Base-by-base conservation (phyloP, 192 early-diverging fungal genomes). In the Kickxella alabastrina region DNA sequence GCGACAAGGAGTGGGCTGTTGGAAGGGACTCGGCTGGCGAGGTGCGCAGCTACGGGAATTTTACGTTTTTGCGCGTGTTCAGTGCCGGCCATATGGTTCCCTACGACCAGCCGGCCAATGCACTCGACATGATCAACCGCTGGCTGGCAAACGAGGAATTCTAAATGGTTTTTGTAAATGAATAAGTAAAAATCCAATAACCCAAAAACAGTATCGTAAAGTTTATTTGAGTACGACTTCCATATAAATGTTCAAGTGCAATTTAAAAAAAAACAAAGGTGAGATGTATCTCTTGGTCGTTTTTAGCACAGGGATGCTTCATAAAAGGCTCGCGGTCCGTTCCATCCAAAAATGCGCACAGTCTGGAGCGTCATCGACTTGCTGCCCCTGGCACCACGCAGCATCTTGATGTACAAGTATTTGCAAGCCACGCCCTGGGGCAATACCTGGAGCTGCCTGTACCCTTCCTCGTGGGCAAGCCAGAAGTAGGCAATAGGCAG, bases 81-180 rank as follows among this genome's bases (percentile, higher is more conserved):
- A 85, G 85, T 56, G 90, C 88, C 38, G 91, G 95, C 2, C 89
- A 91, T 50, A 91, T 91, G 89, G 82, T 85, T 9, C 91, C 93
- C 15, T 87, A 90, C 59, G 93, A 96, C 75, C 87, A 92, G 79
- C 88, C 91, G 37, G 76, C 66, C 28, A 78, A 78, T 38, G 78
- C 84, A 21, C 59, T 86, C 34, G 87, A 88, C 52, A 86, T 97
- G 80, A 79, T 97, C 58, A 90, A 87, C 74, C 70, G 63, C 43
- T 97, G 92, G 91, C 52, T 92, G 22, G 51, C 43, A 9, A 27
- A 52, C 6, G 17, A 37, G 6, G 47, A 23, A 23, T 23, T 21
- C 41, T 6, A 38, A 38, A 38, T 38, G 36, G 36, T 18, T 38
- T 18, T 38, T n/a, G n/a, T n/a, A n/a, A n/a, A n/a, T n/a, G n/a